These are phyloP conservation scores for Batkoa obscura DNA, from an alignment of 371 early-diverging fungal genomes.

Conservation along the genomic window DNA sequence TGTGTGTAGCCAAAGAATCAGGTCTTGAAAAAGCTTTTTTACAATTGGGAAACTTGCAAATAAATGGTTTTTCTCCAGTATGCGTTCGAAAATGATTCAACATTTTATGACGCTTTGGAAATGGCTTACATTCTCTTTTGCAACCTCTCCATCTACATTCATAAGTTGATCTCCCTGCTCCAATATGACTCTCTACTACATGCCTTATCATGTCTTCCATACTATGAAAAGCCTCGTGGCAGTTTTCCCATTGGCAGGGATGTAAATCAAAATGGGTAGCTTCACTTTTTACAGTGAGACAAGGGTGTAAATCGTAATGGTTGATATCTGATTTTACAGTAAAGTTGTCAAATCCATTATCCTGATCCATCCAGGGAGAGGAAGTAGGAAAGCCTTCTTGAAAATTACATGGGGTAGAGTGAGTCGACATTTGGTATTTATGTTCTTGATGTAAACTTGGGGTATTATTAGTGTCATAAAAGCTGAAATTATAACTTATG, in stretches of 20 bases:
- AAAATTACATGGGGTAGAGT: constrained; percentile 1
- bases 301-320: not conserved
- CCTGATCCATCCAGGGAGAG: constrained; percentile 1
- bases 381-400: not conserved
- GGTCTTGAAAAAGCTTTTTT: constrained; percentile 69
- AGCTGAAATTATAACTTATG: too few relatives aligned
- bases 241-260: constrained; percentile 35
- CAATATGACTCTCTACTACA: constrained; percentile 37
- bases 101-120: constrained; percentile 79
- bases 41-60: constrained; percentile 27
- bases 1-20: constrained; percentile 74
- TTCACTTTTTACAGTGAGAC: not conserved
- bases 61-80: constrained; percentile 59
- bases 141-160: constrained; percentile 69
- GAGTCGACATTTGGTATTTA: too few relatives aligned
- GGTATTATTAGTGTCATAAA: too few relatives aligned
- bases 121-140: constrained; percentile 48
- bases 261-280: not conserved
- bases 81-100: constrained; percentile 77
- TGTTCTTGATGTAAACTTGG: too few relatives aligned
- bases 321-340: too few relatives aligned
- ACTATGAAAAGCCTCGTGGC: constrained; percentile 19
- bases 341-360: not conserved
- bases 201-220: constrained; percentile 36
- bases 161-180: constrained; percentile 50